Evolutionary conservation across 2,329 filamentous ascomycete genomes (phyloP), one percentile per base, ranked within the genome.

Genomic region (Coniochaeta prunicola): DNA sequence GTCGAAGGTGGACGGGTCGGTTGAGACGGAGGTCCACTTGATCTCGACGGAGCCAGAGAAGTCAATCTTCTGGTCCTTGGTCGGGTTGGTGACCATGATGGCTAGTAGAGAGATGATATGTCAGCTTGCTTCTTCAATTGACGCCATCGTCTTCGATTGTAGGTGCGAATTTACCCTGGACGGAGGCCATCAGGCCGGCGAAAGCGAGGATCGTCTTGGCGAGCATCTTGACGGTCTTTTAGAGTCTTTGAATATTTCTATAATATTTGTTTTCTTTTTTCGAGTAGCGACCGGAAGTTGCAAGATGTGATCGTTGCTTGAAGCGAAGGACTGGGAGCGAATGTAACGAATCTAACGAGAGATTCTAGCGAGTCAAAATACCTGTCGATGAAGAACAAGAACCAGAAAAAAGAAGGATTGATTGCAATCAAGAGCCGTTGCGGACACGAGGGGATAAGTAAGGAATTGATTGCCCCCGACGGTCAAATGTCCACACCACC

Each of bases 41-140:
- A 67, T 63, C 26, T 61, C 55, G 34, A 64, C 56, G 64, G 61
- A 62, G n/a, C 50, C n/a, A 8, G 61, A 48, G 33, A 62, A 54
- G 57, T 64, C 63, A 58, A 66, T 53, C 2, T 57, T 58, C 19
- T 62, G 50, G 59, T 64, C 56, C 60, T 65, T 66, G 61, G 60
- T 57, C 28, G 64, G 62, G 33, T 58, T 57, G 50, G 64, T 65
- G 63, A 67, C 59, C 57, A 63, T 26, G 62, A 67, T 63, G 57
- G 64, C 65, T 55, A 31, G 8, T 30, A 2, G 33, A 19, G 26
- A n/a, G 1, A 31, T n/a, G n/a, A n/a, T 15, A 10, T 55, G 53
- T 55, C 33, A 55, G 53, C 36, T 55, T 19, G 8, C 10, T n/a
- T n/a, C 24, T 40, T 21, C 24, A 21, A 53, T 53, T 12, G 45